Evolutionary conservation across 306 rosid genomes (phyloP).

Genomic region (Vicia sativa): DNA sequence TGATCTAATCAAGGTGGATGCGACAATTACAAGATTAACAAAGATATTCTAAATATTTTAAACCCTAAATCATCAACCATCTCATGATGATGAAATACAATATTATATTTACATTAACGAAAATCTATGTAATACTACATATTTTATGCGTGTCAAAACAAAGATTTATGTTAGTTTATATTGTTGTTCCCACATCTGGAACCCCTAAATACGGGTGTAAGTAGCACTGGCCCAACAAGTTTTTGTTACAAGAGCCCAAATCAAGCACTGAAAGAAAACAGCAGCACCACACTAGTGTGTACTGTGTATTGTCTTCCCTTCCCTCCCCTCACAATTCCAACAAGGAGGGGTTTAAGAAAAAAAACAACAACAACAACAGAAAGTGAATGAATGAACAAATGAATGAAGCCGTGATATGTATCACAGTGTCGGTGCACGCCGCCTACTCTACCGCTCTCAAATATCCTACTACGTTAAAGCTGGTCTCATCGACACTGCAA

Average conservation of each 20-base stretch:
- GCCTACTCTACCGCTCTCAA: constrained; percentile 76
- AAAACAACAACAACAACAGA: neutral
- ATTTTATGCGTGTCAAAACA: too few relatives aligned
- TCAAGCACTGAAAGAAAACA: too few relatives aligned
- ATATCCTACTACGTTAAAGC: constrained; percentile 62
- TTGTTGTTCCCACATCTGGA: too few relatives aligned
- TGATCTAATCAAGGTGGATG: too few relatives aligned
- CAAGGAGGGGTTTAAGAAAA: neutral
- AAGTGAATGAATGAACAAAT: constrained; percentile 9
- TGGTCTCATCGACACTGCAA: constrained; percentile 76
- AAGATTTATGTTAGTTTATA: too few relatives aligned
- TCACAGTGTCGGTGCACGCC: constrained; percentile 69
- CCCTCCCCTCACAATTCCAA: neutral
- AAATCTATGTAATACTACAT: too few relatives aligned
- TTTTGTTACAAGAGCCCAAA: neutral
- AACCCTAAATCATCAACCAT: too few relatives aligned
- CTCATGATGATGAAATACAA: too few relatives aligned
- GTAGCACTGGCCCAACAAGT: neutral
- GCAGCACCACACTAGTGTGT: too few relatives aligned
- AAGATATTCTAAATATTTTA: too few relatives aligned
- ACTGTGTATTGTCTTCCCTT: neutral
- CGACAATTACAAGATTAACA: too few relatives aligned
- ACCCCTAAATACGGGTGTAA: neutral
- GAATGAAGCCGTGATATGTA: constrained; percentile 58
- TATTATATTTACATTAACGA: too few relatives aligned